Conservation (phyloP, 495 filamentous ascomycete genomes). For the Penicillium arizonense region DNA sequence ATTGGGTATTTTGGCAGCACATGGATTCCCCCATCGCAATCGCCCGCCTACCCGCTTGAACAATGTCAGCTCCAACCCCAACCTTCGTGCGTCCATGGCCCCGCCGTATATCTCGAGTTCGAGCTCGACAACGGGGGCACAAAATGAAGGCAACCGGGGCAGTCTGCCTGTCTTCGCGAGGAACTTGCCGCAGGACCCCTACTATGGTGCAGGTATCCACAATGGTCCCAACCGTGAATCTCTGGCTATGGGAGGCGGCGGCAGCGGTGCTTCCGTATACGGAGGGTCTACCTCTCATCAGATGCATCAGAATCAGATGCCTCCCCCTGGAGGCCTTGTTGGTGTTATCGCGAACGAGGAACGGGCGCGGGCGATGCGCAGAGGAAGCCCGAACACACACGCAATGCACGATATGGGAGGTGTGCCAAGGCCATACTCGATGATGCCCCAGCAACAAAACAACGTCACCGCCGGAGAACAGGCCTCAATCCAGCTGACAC, state of each 20-base stretch:
- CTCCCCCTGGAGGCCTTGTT: slow-evolving; percentile 72
- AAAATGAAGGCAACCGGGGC: slow-evolving; percentile 39
- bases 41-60: slow-evolving; percentile 72
- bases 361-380: slow-evolving; percentile 68
- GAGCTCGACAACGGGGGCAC: slow-evolving; percentile 41
- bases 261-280: slow-evolving; percentile 44
- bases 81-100: slow-evolving; percentile 41
- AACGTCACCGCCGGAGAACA: slow-evolving; percentile 60
- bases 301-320: slow-evolving; percentile 11
- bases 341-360: slow-evolving; percentile 91
- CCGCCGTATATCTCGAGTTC: slow-evolving; percentile 37
- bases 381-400: slow-evolving; percentile 72
- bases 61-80: slow-evolving; percentile 59
- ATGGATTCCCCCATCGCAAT: slow-evolving; percentile 86
- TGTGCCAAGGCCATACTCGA: slow-evolving; percentile 48
- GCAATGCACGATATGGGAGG: slow-evolving; percentile 40
- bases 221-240: slow-evolving; percentile 74
- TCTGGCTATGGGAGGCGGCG: slow-evolving; percentile 57
- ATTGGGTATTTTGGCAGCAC: slow-evolving; percentile 81
- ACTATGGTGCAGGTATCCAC: slow-evolving; percentile 78
- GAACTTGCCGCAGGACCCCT: slow-evolving; percentile 85
- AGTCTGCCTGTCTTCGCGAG: slow-evolving; percentile 81
- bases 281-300: slow-evolving; percentile 41
- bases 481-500: slow-evolving; percentile 77
- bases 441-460: slow-evolving; percentile 25